A percentile compares a stretch with the other conserved stretches of the same genome.
Conservation (phyloP, 1,284 basidiomycete genomes). For the Microstroma glucosiphilum region DNA sequence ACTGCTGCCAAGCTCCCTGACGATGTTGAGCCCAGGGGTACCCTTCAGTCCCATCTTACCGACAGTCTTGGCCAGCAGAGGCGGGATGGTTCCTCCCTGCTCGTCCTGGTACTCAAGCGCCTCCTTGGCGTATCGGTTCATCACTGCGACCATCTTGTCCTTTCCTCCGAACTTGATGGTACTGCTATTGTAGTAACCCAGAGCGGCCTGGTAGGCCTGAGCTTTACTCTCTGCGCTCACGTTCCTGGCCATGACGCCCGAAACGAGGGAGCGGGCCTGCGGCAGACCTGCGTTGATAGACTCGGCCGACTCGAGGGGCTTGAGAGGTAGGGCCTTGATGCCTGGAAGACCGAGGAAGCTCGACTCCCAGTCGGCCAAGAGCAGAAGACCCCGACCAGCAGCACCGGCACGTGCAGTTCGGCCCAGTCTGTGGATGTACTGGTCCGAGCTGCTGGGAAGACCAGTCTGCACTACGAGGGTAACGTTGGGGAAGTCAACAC, state of each 20-base stretch:
- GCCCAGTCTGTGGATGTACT: slow-evolving; percentile 54
- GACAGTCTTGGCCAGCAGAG: slow-evolving; percentile 57
- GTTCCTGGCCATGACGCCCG: neutral
- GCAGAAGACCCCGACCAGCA: slow-evolving; percentile 58
- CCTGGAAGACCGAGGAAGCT: slow-evolving; percentile 57
- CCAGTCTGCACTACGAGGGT: slow-evolving; percentile 61
- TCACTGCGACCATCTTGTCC: slow-evolving; percentile 55
- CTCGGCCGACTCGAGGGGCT: neutral
- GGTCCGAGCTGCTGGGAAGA: slow-evolving; percentile 29
- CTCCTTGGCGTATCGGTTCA: slow-evolving; percentile 55
- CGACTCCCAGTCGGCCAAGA: slow-evolving; percentile 59
- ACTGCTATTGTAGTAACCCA: slow-evolving; percentile 61
- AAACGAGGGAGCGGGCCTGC: neutral
- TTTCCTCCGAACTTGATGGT: slow-evolving; percentile 54
- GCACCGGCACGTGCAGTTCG: slow-evolving; percentile 57
- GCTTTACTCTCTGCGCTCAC: slow-evolving; percentile 54
- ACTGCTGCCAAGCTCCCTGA: slow-evolving; percentile 9
- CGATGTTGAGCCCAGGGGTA: slow-evolving; percentile 54
- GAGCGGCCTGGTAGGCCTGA: slow-evolving; percentile 58
- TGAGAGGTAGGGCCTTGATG: slow-evolving; percentile 53
- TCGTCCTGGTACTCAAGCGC: slow-evolving; percentile 54
- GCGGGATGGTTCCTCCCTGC: slow-evolving; percentile 49
- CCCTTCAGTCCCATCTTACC: slow-evolving; percentile 63
- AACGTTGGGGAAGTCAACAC: slow-evolving; percentile 56
- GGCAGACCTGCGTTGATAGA: neutral